Conservation (phyloP, 768 basidiomycete genomes). For the Suillus bovinus region DNA sequence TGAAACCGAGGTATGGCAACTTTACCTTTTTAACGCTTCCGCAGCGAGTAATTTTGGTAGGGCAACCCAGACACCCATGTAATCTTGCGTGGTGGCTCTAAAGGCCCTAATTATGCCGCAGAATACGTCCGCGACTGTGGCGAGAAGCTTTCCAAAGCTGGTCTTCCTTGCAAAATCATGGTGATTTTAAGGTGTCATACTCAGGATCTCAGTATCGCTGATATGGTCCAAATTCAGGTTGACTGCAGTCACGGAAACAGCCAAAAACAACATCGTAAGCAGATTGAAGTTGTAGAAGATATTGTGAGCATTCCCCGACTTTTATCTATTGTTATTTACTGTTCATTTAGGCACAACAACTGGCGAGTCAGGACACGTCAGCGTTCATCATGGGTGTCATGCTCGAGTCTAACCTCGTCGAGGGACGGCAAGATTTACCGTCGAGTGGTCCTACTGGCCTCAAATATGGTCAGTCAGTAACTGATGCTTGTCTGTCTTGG, state of each 20-base stretch:
- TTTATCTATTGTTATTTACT: slow-evolving; percentile 15
- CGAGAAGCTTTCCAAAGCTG: slow-evolving; percentile 76
- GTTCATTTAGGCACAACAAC: slow-evolving; percentile 61
- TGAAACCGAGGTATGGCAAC: slow-evolving; percentile 74
- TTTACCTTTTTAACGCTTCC: background rate
- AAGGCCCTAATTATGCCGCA: slow-evolving; percentile 86
- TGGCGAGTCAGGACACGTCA: slow-evolving; percentile 71
- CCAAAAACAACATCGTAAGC: slow-evolving; percentile 86
- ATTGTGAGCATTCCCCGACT: slow-evolving; percentile 55
- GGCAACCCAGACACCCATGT: slow-evolving; percentile 93
- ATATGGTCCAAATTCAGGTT: slow-evolving; percentile 50
- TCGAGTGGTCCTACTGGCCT: slow-evolving; percentile 67
- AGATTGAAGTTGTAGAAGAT: slow-evolving; percentile 86
- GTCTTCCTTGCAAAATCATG: slow-evolving; percentile 83
- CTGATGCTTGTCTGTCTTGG: slow-evolving; percentile 91
- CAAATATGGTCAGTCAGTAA: slow-evolving; percentile 84
- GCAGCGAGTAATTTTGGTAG: slow-evolving; percentile 35
- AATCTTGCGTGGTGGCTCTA: slow-evolving; percentile 88
- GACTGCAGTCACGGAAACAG: slow-evolving; percentile 98
- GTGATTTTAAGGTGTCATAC: slow-evolving; percentile 39
- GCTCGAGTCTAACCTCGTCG: slow-evolving; percentile 90
- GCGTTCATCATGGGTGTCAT: slow-evolving; percentile 87
- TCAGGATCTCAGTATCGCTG: background rate
- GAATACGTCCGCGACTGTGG: slow-evolving; percentile 78
- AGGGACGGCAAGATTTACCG: slow-evolving; percentile 86